Conservation (phyloP, 1,139 yeast species). For the Saccharomyces uvarum region DNA sequence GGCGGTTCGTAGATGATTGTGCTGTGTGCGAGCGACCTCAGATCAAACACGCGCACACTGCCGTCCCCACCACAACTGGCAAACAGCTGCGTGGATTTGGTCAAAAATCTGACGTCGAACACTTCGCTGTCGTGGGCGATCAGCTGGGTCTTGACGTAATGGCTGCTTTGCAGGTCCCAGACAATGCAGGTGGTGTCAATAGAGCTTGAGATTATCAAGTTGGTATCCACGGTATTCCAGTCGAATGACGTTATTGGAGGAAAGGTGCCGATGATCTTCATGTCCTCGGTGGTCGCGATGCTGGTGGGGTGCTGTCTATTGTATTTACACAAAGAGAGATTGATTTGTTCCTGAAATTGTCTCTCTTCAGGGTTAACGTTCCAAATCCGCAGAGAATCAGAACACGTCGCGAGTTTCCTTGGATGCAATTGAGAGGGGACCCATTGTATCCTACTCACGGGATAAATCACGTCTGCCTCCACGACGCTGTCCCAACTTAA, state of each 20-base stretch:
- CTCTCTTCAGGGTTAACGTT: constrained; percentile 22
- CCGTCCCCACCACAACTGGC: constrained; percentile 96
- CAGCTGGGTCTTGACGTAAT: constrained; percentile 82
- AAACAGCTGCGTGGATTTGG: constrained; percentile 69
- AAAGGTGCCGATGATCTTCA: constrained; percentile 30
- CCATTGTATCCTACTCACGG: constrained; percentile 61
- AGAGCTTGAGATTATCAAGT: constrained; percentile 70
- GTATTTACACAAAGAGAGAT: constrained; percentile 29
- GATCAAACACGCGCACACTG: constrained; percentile 82
- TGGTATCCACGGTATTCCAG: constrained; percentile 74
- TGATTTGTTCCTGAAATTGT: constrained; percentile 26
- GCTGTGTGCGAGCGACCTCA: constrained; percentile 83
- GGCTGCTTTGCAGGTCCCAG: constrained; percentile 69
- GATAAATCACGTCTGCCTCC: constrained; percentile 49
- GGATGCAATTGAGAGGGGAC: constrained; percentile 39
- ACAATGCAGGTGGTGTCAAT: constrained; percentile 96
- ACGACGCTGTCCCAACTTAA: constrained; percentile 43
- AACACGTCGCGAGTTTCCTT: constrained; percentile 30
- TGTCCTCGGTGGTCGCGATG: constrained; percentile 3
- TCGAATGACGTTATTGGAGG: constrained; percentile 92
- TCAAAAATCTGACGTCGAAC: constrained; percentile 79
- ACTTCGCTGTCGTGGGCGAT: constrained; percentile 97
- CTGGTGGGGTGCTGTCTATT: constrained; percentile 21
- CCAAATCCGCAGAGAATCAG: constrained; percentile 34
- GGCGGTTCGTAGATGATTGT: constrained; percentile 68